A percentile compares a stretch with the other conserved stretches of the same genome.
phyloP scores from a whole-genome alignment of 768 basidiomycete genomes.

The Suillus weaverae region DNA sequence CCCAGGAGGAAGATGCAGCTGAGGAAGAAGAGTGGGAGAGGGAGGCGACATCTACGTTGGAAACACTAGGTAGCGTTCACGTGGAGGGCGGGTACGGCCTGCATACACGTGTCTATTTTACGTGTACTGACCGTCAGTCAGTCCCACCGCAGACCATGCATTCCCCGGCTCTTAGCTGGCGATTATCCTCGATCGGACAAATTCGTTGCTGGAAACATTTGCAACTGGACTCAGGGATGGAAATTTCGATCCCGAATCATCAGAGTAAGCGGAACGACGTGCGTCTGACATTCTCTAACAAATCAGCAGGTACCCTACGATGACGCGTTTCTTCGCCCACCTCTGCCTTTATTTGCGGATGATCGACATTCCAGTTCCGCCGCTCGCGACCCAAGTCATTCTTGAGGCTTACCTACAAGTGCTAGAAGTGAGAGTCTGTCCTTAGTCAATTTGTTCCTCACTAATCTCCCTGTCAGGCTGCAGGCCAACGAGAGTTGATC shows the following conservation, averaged over 20 bases:
- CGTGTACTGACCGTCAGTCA: conserved; percentile 25
- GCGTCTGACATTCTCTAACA: conserved; percentile 11
- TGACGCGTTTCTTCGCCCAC: conserved; percentile 92
- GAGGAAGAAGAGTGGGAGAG: conserved; percentile 63
- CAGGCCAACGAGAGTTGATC: conserved; percentile 82
- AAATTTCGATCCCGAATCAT: conserved; percentile 44
- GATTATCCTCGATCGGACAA: conserved; percentile 70
- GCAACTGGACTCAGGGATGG: conserved; percentile 56
- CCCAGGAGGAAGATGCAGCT: conserved; percentile 29
- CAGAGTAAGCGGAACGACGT: conserved; percentile 49
- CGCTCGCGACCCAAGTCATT: conserved; percentile 74
- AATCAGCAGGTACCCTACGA: conserved; percentile 55
- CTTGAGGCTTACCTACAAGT: conserved; percentile 87
- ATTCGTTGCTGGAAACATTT: conserved; percentile 67
- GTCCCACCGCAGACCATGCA: conserved; percentile 65
- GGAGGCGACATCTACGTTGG: conserved; percentile 59
- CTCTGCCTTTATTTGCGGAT: conserved; percentile 58
- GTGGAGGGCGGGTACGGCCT: conserved; percentile 63
- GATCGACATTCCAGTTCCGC: conserved; percentile 73
- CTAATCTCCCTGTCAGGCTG: conserved; percentile 41
- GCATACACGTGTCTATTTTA: conserved; percentile 1
- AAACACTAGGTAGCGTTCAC: conserved; percentile 54
- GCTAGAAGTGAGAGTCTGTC: conserved; percentile 59
- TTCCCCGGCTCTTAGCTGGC: conserved; percentile 83
- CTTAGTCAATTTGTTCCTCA: neutral